Evolutionary conservation across 306 rosid species (phyloP).

Genomic region (Gastrolobium villosum): DNA sequence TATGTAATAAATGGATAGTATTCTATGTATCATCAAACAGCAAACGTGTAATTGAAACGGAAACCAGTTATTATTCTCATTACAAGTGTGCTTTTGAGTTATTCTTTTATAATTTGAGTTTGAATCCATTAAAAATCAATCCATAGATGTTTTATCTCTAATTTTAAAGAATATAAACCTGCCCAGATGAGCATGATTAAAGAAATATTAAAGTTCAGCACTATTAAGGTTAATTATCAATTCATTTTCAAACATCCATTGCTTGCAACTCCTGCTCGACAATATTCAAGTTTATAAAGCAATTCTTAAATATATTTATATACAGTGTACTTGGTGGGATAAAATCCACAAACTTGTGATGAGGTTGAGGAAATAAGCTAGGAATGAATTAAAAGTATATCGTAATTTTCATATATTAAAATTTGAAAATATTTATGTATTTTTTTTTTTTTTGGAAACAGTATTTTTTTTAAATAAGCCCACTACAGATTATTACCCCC

Average conservation of each 20-base stretch:
- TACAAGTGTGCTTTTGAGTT: not conserved
- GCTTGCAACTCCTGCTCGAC: not conserved
- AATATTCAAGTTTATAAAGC: not conserved
- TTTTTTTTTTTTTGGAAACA: too few relatives aligned
- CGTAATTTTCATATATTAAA: too few relatives aligned
- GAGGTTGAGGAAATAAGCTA: too few relatives aligned
- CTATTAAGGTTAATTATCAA: not conserved
- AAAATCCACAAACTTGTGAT: too few relatives aligned
- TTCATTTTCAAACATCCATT: not conserved
- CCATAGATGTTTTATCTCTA: not conserved
- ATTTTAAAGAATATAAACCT: not conserved
- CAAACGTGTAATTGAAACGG: not conserved
- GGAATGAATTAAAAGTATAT: too few relatives aligned
- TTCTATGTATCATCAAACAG: conserved; percentile 24
- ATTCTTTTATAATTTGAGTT: not conserved
- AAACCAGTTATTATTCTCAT: not conserved
- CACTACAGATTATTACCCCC: too few relatives aligned
- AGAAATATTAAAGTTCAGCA: not conserved
- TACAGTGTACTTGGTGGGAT: not conserved
- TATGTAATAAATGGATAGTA: conserved; percentile 1
- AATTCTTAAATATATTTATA: not conserved
- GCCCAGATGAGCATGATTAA: not conserved
- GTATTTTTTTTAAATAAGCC: too few relatives aligned
- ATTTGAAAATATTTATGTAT: too few relatives aligned
- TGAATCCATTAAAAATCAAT: not conserved